Base-by-base conservation (phyloP, 106 monocot genomes). In the Iris macrosiphon region DNA sequence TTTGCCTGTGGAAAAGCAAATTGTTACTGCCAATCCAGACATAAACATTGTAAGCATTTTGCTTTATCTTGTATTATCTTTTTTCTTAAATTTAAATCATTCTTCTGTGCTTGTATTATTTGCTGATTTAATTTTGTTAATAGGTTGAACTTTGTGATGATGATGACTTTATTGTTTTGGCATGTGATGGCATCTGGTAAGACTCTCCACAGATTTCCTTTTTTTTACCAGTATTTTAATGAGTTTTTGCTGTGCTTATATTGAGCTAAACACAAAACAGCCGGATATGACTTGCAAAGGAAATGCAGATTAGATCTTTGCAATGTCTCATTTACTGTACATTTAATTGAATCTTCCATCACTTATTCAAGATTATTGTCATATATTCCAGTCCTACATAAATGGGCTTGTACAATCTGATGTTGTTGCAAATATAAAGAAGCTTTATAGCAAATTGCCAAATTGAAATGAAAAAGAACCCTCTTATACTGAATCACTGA, bases 81-180 rank as follows among this genome's bases (percentile, higher is more conserved):
- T 10, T 24, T 31, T 18, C 26, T 40, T 69, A 12, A 31, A 46
- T 31, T 0, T 10, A 20, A 18, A 45, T 18, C 44, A 30, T 7
- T 28, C 14, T 1, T 45, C 4, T 29, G 0, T 27, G n/a, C 18
- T n/a, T 41, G n/a, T 10, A 15, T 53, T 53, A 7, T n/a, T 50
- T 15, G 21, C 39, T 12, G 16, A 39, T 24, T 66, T 48, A 5
- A 21, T 41, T 61, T 33, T 22, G 1, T 20, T 8, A 32, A 53
- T 40, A 95, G 96, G 90, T 90, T 56, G 86, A 98, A 16, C 96
- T 98, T 55, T 83, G 86, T 65, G 90, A 87, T 8, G 90, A 98
- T 52, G 96, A 90, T 52, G 96, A 90, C 21, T 93, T 93, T 62
- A 57, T 93, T 64, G 87, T 83, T 65, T 28, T 93, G 52, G 92